Base-by-base conservation (phyloP, 176 grass and related monocot genomes). In the Calamus simplicifolius region DNA sequence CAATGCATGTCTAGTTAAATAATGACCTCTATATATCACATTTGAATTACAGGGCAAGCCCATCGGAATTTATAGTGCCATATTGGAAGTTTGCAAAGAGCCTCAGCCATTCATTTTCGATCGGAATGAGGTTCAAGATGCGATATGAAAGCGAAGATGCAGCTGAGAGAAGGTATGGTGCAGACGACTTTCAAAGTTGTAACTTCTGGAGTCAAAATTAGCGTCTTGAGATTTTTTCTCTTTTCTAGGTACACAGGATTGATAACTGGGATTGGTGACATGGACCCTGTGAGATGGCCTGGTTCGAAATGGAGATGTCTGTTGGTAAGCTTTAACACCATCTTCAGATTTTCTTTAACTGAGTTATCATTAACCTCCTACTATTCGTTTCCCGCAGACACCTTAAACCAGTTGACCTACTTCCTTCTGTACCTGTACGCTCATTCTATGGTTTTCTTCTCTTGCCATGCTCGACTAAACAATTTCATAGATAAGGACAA, bases 261-360 rank as follows among this genome's bases (percentile, higher is more conserved):
- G 59, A 66, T 98, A 77, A 80, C 84, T 29, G 87, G 81, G 61
- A 81, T 98, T 63, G 80, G 66, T 76, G 84, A 98, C 68, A 57
- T 85, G 63, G 87, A 92, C 51, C 79, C 81, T 29, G 77, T 72
- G 63, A 67, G 52, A 65, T 98, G 93, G 93, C 83, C 93, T 77
- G 87, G 84, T 71, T 98, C 93, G 57, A 91, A 88, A 70, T 98
- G 93, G 87, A 98, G 73, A 83, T 98, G 87, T 73, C 71, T 98
- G 50, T 6, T 68, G 75, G 93, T 98, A 92, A 48, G 66, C 48
- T 69, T 65, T 77, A 79, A 61, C 61, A 17, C n/a, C 5, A 16
- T 43, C 56, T 10, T 43, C 8, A 43, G 35, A 2, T 2, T 43
- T 43, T 43, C 35, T 43, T 13, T 43, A 13, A 43, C 60, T 62